phyloP scores from a whole-genome alignment of 768 basidiomycete genomes.

The Suillus tomentosus region DNA sequence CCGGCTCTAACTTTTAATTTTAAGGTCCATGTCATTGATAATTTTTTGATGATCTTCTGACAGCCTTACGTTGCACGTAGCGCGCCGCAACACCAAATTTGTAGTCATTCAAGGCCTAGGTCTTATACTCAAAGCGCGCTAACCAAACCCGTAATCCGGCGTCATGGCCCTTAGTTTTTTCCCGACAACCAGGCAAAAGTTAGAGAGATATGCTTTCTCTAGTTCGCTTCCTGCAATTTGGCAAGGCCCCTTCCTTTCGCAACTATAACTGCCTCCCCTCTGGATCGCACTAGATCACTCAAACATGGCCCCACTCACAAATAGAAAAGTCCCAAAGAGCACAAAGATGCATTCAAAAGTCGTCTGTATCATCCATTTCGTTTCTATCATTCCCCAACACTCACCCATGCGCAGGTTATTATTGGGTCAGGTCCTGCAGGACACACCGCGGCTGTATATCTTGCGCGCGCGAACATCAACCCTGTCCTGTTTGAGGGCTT shows the following conservation, averaged over 20 bases:
- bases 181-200: not conserved
- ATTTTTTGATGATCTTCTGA: no score
- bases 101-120: no score
- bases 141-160: no score
- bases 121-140: no score
- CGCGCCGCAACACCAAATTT: no score
- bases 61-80: no score
- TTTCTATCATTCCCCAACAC: not conserved
- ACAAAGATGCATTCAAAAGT: slow-evolving; percentile 84
- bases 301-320: slow-evolving; percentile 53
- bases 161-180: no score
- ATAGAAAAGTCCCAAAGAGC: slow-evolving; percentile 46
- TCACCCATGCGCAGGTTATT: slow-evolving; percentile 59
- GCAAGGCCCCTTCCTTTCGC: slow-evolving; percentile 29
- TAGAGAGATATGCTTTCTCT: slow-evolving; percentile 22
- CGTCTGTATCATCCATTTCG: slow-evolving; percentile 29
- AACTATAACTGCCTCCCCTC: slow-evolving; percentile 20
- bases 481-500: slow-evolving; percentile 98
- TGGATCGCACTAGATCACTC: slow-evolving; percentile 23
- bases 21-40: no score
- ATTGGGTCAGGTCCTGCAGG: slow-evolving; percentile 95
- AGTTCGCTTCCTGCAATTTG: slow-evolving; percentile 20
- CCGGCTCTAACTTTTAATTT: no score
- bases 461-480: slow-evolving; percentile 92
- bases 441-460: slow-evolving; percentile 95